These are phyloP conservation scores for Austroboletus niveus DNA, from an alignment of 1,284 basidiomycete genomes.

Conservation along the genomic window DNA sequence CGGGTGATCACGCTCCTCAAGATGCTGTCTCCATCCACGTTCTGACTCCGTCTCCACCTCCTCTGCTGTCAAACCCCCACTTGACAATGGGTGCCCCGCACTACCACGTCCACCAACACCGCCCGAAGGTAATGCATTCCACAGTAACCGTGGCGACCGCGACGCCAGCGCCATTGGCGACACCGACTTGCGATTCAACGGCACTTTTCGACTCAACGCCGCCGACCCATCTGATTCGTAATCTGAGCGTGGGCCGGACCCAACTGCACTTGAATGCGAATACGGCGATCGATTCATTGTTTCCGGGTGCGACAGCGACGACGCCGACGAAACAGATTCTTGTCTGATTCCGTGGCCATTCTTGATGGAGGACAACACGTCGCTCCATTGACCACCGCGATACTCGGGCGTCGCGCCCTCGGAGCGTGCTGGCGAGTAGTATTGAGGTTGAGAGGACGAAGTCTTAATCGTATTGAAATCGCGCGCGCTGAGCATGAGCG, in stretches of 20 bases:
- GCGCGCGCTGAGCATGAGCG: slow-evolving; percentile 52
- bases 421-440: slow-evolving; percentile 33
- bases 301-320: slow-evolving; percentile 58
- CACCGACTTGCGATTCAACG: slow-evolving; percentile 61
- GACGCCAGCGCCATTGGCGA: slow-evolving; percentile 70
- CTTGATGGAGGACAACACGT: slow-evolving; percentile 39
- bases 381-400: slow-evolving; percentile 43
- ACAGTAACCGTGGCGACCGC: slow-evolving; percentile 28
- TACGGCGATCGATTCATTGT: slow-evolving; percentile 27
- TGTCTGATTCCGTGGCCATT: slow-evolving; percentile 41
- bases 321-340: slow-evolving; percentile 60
- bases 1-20: slow-evolving; percentile 10
- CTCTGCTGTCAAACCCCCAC: slow-evolving; percentile 14
- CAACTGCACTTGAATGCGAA: slow-evolving; percentile 20
- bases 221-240: slow-evolving; percentile 51
- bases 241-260: slow-evolving; percentile 37
- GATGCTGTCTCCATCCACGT: slow-evolving; percentile 33
- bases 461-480: slow-evolving; percentile 40
- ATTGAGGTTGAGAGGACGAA: slow-evolving; percentile 4
- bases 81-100: slow-evolving; percentile 12
- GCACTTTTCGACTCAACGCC: slow-evolving; percentile 50
- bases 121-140: slow-evolving; percentile 14
- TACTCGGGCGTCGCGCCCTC: slow-evolving; percentile 37
- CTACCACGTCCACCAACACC: background rate
- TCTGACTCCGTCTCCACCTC: slow-evolving; percentile 15